Evolutionary conservation across 352 stramenopile species (phyloP), one percentile per base, ranked within the genome.

Genomic region (Phytophthora tubulina): DNA sequence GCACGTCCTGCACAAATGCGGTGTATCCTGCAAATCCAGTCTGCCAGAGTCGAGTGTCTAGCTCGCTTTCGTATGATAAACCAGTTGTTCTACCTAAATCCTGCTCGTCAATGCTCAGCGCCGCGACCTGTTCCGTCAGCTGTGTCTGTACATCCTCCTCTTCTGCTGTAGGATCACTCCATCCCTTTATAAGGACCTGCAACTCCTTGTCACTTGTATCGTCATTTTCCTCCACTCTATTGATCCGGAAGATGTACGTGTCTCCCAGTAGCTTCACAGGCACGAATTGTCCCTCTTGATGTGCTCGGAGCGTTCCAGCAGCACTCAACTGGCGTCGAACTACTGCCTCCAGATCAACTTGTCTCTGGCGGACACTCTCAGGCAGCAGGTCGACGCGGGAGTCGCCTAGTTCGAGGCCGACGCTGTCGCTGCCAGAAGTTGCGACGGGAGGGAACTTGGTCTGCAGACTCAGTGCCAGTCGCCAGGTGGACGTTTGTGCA

Each of bases 11-110:
- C 30, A 93, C 9, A 42, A 91, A 81, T 7, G 52, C 27, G 3
- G 70, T 73, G 72, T 91, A 95, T 17, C 84, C 87, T 44, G 67
- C 80, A 66, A 92, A 84, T 2, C 84, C 84, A 27, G 54, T 30
- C 0, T 48, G 10, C 69, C 59, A 79, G 4, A 90, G 68, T 56
- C 81, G 70, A 8, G 17, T 38, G 9, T 60, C 56, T 17, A 90
- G 58, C 30, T 70, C 54, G 11, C 38, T 67, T 36, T 81, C 63
- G 38, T 63, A 78, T 13, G 44, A 67, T 14, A 21, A 21, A 48
- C 7, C 42, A 50, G 33, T 46, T 11, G 27, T 52, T 53, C 17
- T 46, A 38, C 9, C 10, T 6, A 14, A 30, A 36, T 67, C 53
- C 13, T 75, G 48, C 21, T 75, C 31, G 11, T 81, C 39, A 41